Conservation (phyloP, 768 basidiomycete species). For the Chalciporus sphaerocephalus region DNA sequence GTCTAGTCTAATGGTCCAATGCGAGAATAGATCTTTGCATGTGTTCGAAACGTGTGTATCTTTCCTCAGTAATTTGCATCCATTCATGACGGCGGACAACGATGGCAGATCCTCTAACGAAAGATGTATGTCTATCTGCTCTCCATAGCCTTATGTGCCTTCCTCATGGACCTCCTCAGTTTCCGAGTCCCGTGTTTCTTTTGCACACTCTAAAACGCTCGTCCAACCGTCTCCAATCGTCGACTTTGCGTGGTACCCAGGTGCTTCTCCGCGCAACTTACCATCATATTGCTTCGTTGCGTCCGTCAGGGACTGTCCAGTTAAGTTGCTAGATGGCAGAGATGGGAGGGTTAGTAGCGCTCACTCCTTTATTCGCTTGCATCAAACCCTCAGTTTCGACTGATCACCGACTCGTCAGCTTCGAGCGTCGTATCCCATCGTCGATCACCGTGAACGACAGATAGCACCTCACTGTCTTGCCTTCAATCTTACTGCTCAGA, state of each 20-base stretch:
- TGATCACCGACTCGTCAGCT: constrained; percentile 44
- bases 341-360: constrained; percentile 56
- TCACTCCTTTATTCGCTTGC: no score
- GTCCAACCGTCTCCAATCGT: constrained; percentile 67
- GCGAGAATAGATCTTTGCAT: constrained; percentile 67
- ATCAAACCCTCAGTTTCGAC: neutral
- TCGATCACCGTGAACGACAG: constrained; percentile 91
- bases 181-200: neutral
- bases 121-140: neutral
- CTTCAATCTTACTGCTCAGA: constrained; percentile 66
- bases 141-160: neutral
- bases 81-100: neutral
- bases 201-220: constrained; percentile 28
- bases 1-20: constrained; percentile 58
- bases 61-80: neutral
- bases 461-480: constrained; percentile 81
- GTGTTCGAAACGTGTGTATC: constrained; percentile 44
- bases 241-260: constrained; percentile 83
- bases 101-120: constrained; percentile 1
- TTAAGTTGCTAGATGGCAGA: constrained; percentile 77
- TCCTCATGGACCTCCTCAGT: neutral
- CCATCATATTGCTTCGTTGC: constrained; percentile 79
- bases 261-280: constrained; percentile 53
- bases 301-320: constrained; percentile 79
- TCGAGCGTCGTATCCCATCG: constrained; percentile 85